These are phyloP conservation scores for Rhizophora mangle DNA, from an alignment of 345 rosid species.

Conservation along the genomic window DNA sequence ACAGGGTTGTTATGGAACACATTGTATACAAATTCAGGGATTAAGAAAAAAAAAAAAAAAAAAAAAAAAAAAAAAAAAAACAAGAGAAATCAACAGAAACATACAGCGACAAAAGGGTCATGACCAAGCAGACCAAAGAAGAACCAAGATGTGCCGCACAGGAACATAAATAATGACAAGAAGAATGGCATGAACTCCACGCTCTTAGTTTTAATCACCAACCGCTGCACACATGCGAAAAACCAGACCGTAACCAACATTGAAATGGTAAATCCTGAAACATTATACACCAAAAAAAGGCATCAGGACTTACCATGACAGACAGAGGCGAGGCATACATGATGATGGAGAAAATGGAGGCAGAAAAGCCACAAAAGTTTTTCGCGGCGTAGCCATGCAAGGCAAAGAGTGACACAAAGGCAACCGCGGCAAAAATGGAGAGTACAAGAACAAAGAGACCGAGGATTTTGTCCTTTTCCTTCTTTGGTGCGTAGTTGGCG, in stretches of 20 bases:
- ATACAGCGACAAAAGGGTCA: constrained; percentile 82
- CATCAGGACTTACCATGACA: constrained; percentile 57
- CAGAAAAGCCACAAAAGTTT: constrained; percentile 78
- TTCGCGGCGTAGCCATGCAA: constrained; percentile 63
- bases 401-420: constrained; percentile 60
- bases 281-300: too few species aligned
- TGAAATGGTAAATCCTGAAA: too few species aligned
- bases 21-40: not conserved
- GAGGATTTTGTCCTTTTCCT: constrained; percentile 67
- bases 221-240: constrained; percentile 45
- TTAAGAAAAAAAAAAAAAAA: not conserved
- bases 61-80: not conserved
- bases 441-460: constrained; percentile 54
- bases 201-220: constrained; percentile 83
- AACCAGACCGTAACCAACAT: too few species aligned
- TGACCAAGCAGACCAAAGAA: constrained; percentile 77
- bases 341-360: constrained; percentile 81
- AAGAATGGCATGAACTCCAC: constrained; percentile 99
- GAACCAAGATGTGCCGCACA: constrained; percentile 97
- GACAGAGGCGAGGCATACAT: constrained; percentile 99
- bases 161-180: constrained; percentile 79
- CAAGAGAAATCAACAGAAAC: constrained; percentile 7
- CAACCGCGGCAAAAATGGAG: constrained; percentile 52
- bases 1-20: not conserved
- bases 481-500: constrained; percentile 62